phyloP scores from a whole-genome alignment of 768 basidiomycete genomes.

The Trametes maxima region DNA sequence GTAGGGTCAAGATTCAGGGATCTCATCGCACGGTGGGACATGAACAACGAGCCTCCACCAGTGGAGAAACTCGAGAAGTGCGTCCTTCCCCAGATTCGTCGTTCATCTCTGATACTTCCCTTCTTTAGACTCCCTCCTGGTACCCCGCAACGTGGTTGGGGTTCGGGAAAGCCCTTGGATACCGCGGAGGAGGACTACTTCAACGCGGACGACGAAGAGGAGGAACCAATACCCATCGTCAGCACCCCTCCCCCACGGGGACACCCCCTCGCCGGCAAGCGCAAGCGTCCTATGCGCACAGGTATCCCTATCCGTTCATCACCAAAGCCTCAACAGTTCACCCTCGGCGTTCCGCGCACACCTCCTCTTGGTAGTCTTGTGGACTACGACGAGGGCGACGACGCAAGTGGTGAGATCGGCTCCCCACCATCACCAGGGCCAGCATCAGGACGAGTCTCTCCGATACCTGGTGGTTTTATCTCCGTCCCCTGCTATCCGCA shows the following conservation, averaged over 20 bases:
- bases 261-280: constrained; percentile 47
- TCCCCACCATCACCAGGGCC: background rate
- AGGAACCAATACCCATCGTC: constrained; percentile 37
- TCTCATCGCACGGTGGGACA: constrained; percentile 85
- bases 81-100: constrained; percentile 11
- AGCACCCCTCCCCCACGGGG: constrained; percentile 36
- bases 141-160: constrained; percentile 32
- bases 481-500: constrained; percentile 5
- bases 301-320: constrained; percentile 23
- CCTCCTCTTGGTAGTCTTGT: constrained; percentile 64
- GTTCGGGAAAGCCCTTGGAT: constrained; percentile 55
- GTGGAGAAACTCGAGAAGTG: constrained; percentile 55
- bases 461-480: constrained; percentile 17
- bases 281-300: constrained; percentile 45
- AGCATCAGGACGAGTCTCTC: constrained; percentile 17
- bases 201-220: constrained; percentile 85
- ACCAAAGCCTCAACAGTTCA: constrained; percentile 21
- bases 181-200: constrained; percentile 93
- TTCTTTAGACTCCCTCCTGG: constrained; percentile 19
- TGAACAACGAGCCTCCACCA: constrained; percentile 83
- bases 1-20: constrained; percentile 68
- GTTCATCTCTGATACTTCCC: background rate
- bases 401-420: constrained; percentile 12
- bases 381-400: constrained; percentile 81
- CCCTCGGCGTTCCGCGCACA: constrained; percentile 43